Evolutionary conservation across 2,329 filamentous ascomycete species (phyloP).

Genomic region (Hypocrella siamensis): DNA sequence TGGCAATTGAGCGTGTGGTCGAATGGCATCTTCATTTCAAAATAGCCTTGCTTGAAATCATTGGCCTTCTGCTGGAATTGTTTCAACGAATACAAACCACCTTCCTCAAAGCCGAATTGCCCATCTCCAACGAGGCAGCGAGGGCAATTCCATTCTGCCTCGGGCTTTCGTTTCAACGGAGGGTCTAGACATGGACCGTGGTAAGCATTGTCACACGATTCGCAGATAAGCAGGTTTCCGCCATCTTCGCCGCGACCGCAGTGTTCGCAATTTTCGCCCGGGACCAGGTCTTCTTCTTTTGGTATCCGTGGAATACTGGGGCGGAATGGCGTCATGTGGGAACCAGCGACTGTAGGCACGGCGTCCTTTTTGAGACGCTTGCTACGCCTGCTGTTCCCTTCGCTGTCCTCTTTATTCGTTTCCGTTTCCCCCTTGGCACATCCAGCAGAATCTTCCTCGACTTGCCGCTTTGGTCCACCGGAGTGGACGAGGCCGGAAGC

Average conservation of each 20-base stretch:
- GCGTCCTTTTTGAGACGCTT: conserved; percentile 78
- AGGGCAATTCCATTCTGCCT: conserved; percentile 90
- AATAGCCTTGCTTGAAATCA: conserved; percentile 89
- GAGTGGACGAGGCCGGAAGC: conserved; percentile 37
- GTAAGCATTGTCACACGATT: conserved; percentile 79
- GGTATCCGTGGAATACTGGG: conserved; percentile 57
- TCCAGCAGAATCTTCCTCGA: conserved; percentile 36
- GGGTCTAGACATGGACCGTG: conserved; percentile 85
- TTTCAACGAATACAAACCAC: conserved; percentile 83
- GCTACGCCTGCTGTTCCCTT: conserved; percentile 62
- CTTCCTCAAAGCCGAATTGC: conserved; percentile 95
- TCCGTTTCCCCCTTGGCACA: conserved; percentile 30
- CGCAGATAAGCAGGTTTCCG: conserved; percentile 61
- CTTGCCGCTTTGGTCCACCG: conserved; percentile 60
- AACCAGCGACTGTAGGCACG: conserved; percentile 79
- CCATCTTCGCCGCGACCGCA: conserved; percentile 68
- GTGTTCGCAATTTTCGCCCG: conserved; percentile 61
- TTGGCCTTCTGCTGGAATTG: conserved; percentile 94
- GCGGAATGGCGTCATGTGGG: conserved; percentile 89
- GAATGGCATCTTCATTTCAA: conserved; percentile 76
- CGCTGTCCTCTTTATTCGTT: conserved; percentile 39
- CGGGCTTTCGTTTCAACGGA: conserved; percentile 59
- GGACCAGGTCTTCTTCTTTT: conserved; percentile 31
- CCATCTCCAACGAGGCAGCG: conserved; percentile 90
- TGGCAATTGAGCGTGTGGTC: conserved; percentile 72